These are phyloP conservation scores for Auricularia auricula-judae DNA, from an alignment of 768 basidiomycete genomes.

Conservation along the genomic window DNA sequence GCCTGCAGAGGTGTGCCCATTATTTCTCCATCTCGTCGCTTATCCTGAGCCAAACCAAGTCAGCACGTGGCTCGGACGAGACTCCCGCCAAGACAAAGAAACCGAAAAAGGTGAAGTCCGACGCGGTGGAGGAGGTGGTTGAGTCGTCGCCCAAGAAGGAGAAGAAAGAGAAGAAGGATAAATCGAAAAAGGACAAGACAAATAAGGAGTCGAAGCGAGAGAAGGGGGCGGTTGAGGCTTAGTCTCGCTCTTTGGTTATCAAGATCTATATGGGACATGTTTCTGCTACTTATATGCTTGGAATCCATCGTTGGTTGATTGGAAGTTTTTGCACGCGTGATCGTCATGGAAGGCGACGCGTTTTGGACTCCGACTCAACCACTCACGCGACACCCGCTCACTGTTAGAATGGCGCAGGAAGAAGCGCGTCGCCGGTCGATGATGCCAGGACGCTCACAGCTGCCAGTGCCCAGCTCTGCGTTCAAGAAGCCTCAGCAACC, in stretches of 20 bases:
- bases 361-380: not conserved
- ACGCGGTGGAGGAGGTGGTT: not conserved
- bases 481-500: slow-evolving; percentile 47
- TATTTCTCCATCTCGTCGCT: not conserved
- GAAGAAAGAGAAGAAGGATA: not conserved
- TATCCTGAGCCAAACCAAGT: not conserved
- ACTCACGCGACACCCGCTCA: not conserved
- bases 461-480: slow-evolving; percentile 62
- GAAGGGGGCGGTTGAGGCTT: not conserved
- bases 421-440: not conserved
- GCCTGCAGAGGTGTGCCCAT: not conserved
- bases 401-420: not conserved
- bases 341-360: not conserved
- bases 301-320: no score
- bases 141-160: not conserved
- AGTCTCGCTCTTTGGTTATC: not conserved
- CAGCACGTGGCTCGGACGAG: not conserved
- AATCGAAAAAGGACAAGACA: slow-evolving; percentile 6
- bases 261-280: no score
- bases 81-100: not conserved
- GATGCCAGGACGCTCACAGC: slow-evolving; percentile 42
- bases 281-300: no score
- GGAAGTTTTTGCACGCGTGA: no score
- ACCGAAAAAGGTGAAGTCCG: not conserved
- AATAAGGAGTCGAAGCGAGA: slow-evolving; percentile 6